phyloP scores from a whole-genome alignment of 2,329 filamentous ascomycete genomes.

The Colletotrichum noveboracense region DNA sequence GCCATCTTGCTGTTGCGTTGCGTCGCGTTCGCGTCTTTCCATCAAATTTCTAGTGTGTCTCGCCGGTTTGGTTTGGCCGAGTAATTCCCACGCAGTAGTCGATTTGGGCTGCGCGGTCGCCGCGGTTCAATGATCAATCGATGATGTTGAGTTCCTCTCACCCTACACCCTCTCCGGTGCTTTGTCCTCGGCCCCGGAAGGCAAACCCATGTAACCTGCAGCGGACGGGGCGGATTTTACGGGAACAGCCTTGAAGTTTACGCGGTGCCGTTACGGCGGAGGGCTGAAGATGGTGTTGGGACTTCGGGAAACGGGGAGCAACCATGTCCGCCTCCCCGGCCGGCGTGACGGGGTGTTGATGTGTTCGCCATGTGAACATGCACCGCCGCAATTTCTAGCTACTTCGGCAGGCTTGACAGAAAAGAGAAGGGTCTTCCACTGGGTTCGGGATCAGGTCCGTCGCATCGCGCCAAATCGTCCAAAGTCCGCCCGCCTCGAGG shows the following conservation, averaged over 20 bases:
- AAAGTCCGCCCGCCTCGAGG: neutral
- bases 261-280: neutral
- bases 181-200: neutral
- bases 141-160: neutral
- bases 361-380: neutral
- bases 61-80: neutral
- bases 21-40: neutral
- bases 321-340: slow-evolving; percentile 11
- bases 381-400: slow-evolving; percentile 8
- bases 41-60: neutral
- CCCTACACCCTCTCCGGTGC: neutral
- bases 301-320: slow-evolving; percentile 9
- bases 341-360: neutral
- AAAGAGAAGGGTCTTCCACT: neutral
- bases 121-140: neutral
- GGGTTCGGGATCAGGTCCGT: neutral
- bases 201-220: neutral
- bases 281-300: neutral
- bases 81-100: neutral
- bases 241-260: neutral
- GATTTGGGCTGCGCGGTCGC: neutral
- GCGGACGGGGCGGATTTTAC: neutral
- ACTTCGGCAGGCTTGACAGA: neutral
- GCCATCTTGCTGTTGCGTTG: neutral
- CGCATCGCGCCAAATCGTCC: neutral